These are phyloP conservation scores for Pulveroboletus sp. DNA, from an alignment of 768 basidiomycete genomes.

Conservation along the genomic window DNA sequence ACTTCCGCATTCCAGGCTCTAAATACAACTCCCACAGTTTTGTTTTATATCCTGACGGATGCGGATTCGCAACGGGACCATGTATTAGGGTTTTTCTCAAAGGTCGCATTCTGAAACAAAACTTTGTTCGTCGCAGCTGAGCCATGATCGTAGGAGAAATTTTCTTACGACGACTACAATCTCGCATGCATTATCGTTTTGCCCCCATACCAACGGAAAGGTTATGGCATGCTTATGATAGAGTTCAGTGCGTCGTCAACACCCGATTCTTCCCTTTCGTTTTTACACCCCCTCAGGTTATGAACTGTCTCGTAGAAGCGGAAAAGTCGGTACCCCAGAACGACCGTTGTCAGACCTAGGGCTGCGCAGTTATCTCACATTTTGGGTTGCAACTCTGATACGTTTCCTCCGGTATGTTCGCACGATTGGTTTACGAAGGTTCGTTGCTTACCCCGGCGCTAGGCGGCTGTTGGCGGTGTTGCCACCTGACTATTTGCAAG, in stretches of 20 bases:
- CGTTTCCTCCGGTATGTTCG: constrained; percentile 71
- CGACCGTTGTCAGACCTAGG: constrained; percentile 93
- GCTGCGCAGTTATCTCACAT: constrained; percentile 82
- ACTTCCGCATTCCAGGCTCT: not conserved
- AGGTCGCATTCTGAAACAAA: constrained; percentile 34
- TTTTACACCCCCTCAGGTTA: constrained; percentile 57
- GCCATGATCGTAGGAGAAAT: constrained; percentile 63
- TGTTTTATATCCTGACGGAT: constrained; percentile 92
- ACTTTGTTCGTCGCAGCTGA: not conserved
- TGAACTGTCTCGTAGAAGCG: constrained; percentile 76
- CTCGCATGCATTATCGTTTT: constrained; percentile 94
- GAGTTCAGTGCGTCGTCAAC: constrained; percentile 81
- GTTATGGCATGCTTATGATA: constrained; percentile 93
- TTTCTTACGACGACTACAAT: constrained; percentile 96
- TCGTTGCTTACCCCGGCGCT: not conserved
- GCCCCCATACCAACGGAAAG: constrained; percentile 86
- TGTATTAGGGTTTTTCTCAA: constrained; percentile 71
- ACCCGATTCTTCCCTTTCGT: not conserved
- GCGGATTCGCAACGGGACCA: constrained; percentile 74
- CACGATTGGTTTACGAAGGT: not conserved
- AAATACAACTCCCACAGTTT: constrained; percentile 43
- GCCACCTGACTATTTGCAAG: constrained; percentile 46
- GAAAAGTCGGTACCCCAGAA: constrained; percentile 88
- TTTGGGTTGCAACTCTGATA: constrained; percentile 81
- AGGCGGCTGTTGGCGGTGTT: constrained; percentile 60